Conservation (phyloP, 805 yeast genomes). For the Zygosaccharomyces rouxii region DNA sequence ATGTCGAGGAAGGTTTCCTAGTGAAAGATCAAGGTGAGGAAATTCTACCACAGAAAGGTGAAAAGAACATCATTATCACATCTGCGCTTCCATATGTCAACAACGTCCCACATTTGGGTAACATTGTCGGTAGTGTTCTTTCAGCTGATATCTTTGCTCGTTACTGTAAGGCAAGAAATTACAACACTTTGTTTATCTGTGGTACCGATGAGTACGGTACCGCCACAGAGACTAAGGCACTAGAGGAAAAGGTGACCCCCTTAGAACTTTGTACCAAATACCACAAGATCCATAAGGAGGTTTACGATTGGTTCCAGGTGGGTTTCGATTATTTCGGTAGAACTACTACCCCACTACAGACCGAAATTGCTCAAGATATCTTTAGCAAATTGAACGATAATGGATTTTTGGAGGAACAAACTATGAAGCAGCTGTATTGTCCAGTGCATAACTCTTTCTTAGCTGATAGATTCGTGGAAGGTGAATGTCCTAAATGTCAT, state of each 20-base stretch:
- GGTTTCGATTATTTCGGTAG: conserved; percentile 95
- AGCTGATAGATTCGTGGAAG: conserved; percentile 97
- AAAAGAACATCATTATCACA: conserved; percentile 81
- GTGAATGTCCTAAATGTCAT: conserved; percentile 91
- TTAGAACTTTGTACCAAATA: conserved; percentile 86
- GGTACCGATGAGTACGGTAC: conserved; percentile 99
- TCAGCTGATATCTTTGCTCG: conserved; percentile 93
- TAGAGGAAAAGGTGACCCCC: conserved; percentile 90
- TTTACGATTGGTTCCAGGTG: conserved; percentile 95
- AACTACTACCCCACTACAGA: conserved; percentile 87
- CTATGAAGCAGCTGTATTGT: conserved; percentile 88
- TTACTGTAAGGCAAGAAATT: conserved; percentile 82
- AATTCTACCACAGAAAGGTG: conserved; percentile 62
- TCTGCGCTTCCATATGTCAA: conserved; percentile 98
- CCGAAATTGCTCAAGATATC: conserved; percentile 92
- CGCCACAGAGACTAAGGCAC: conserved; percentile 97
- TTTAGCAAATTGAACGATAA: conserved; percentile 73
- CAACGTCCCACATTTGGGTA: conserved; percentile 97
- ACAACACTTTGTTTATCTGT: conserved; percentile 80
- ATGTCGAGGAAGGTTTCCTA: conserved; percentile 25
- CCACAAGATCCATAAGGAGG: conserved; percentile 77
- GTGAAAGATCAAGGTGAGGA: conserved; percentile 33
- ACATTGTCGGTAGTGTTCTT: conserved; percentile 90
- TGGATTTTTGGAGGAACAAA: conserved; percentile 77
- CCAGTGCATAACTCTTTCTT: conserved; percentile 83